A percentile compares a stretch with the other conserved stretches of the same genome.
Conservation (phyloP, 2,329 filamentous ascomycete genomes). For the Talaromyces sp. region DNA sequence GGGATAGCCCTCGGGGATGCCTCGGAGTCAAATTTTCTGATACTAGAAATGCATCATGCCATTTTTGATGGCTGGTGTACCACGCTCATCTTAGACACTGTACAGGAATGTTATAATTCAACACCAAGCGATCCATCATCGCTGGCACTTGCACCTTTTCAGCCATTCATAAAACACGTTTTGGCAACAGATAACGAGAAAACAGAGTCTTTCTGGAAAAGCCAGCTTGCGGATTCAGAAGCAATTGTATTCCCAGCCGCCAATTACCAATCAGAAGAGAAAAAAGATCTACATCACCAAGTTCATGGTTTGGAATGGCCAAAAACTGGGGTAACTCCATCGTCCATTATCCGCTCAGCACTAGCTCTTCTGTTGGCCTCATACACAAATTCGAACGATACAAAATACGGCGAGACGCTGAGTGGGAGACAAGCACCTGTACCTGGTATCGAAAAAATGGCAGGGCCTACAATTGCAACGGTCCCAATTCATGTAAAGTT, state of each 20-base stretch:
- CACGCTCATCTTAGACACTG: slow-evolving; percentile 35
- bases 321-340: not conserved
- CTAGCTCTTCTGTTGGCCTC: slow-evolving; percentile 2
- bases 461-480: slow-evolving; percentile 27
- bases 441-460: slow-evolving; percentile 34
- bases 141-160: not conserved
- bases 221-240: slow-evolving; percentile 2
- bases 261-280: slow-evolving; percentile 2
- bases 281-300: not conserved
- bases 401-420: slow-evolving; percentile 27
- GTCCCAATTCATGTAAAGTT: slow-evolving; percentile 28
- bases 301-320: not conserved
- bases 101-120: slow-evolving; percentile 18
- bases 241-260: slow-evolving; percentile 1
- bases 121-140: not conserved
- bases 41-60: slow-evolving; percentile 51
- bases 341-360: slow-evolving; percentile 4
- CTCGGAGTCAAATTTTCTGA: slow-evolving; percentile 34
- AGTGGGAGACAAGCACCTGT: slow-evolving; percentile 36
- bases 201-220: not conserved
- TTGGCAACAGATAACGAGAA: not conserved
- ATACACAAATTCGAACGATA: slow-evolving; percentile 19
- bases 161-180: slow-evolving; percentile 37
- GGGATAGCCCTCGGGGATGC: not conserved
- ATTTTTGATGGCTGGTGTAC: slow-evolving; percentile 50